Evolutionary conservation across 805 yeast species (phyloP).

Genomic region (Yamadazyma scolyti): DNA sequence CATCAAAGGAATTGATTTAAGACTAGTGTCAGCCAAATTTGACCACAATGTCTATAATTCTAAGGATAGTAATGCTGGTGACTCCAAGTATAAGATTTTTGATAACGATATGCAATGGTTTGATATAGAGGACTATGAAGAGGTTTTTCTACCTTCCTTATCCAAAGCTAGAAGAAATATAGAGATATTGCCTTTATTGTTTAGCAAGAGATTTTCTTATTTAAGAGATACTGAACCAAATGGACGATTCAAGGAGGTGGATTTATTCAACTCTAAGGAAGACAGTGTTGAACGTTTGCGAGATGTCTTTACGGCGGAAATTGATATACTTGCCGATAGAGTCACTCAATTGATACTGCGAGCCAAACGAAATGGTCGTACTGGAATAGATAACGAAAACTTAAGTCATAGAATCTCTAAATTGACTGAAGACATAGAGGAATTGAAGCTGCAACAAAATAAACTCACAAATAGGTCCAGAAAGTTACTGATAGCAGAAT

Average conservation of each 20-base stretch:
- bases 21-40: constrained; percentile 51
- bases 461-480: constrained; percentile 8
- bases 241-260: constrained; percentile 10
- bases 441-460: too few relatives aligned
- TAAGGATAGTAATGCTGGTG: not conserved
- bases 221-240: constrained; percentile 48
- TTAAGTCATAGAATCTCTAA: constrained; percentile 16
- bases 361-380: constrained; percentile 9
- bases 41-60: constrained; percentile 23
- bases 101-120: constrained; percentile 61
- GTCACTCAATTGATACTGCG: constrained; percentile 20
- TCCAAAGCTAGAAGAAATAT: constrained; percentile 37
- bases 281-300: constrained; percentile 29
- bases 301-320: constrained; percentile 25
- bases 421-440: constrained; percentile 16
- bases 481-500: constrained; percentile 7
- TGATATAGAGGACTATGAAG: constrained; percentile 59
- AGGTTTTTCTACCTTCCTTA: constrained; percentile 45
- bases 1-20: constrained; percentile 53
- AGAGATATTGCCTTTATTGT: constrained; percentile 57
- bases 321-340: constrained; percentile 22
- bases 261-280: constrained; percentile 20
- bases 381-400: constrained; percentile 6
- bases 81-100: constrained; percentile 23
- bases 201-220: constrained; percentile 68